Base-by-base conservation (phyloP, 2,329 filamentous ascomycete genomes). In the Fusarium sp. region DNA sequence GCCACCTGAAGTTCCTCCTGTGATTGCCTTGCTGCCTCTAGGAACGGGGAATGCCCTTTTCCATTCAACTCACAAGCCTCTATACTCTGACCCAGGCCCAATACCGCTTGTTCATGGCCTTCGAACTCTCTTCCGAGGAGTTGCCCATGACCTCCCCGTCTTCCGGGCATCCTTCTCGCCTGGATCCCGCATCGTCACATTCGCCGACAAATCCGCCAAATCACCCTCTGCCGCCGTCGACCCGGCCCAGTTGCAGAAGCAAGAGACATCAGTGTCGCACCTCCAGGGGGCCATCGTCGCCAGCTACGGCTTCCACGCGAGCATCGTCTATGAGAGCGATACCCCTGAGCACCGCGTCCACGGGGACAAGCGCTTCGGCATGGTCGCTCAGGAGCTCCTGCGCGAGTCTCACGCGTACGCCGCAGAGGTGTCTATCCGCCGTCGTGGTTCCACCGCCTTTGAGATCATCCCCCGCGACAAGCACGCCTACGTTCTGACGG, bases 261-360 rank as follows among this genome's bases (percentile, higher is more conserved):
- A 81, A n/a, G 76, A 82, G 35, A 78, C 82, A 11, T 66, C 74
- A 1, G 82, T 86, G 6, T 78, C 80, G 0, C 80, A 82, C 54
- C 85, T 93, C 27, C 89, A 93, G 77, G 95, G 95, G 29, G 93
- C 93, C 27, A 94, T 98, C 25, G 95, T 98, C 2, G 92, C 92
- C 52, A 97, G 93, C 81, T 97, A 97, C 89, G 96, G 94, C 22
- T 91, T 98, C 79, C 96, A 98, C 79, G 94, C 95, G 33, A 91
- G 92, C 47, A 88, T 98, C 5, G 95, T 98, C 25, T 95, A 94
- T 77, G 95, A 98, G 84, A 97, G 94, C 82, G 96, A 98, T 82
- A 97, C 95, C 0, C 86, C 90, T 0, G 92, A 91, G 74, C 96
- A 96, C 82, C 92, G 96, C 71, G 89, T 90, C 74, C 92, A 93